These are phyloP conservation scores for Medicago ruthenica DNA, from an alignment of 306 rosid genomes.

Conservation along the genomic window DNA sequence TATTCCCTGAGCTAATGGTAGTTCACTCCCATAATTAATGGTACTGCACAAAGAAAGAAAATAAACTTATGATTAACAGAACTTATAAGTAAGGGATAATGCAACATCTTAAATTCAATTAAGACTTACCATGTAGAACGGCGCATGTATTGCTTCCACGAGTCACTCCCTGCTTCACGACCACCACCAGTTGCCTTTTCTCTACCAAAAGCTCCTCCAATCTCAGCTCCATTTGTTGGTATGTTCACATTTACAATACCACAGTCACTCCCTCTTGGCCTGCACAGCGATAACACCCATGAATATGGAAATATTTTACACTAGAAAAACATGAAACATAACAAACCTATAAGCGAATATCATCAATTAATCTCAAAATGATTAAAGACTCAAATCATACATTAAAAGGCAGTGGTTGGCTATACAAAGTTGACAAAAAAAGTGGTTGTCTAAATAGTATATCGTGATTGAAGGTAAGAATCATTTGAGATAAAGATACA, in stretches of 20 bases:
- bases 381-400: no score
- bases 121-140: conserved; percentile 86
- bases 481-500: no score
- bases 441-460: no score
- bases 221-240: conserved; percentile 98
- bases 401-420: no score
- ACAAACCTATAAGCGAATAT: no score
- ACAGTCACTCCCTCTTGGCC: conserved; percentile 95
- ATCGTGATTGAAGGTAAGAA: no score
- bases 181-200: conserved; percentile 99
- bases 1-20: conserved; percentile 97
- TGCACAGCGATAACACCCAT: conserved; percentile 48
- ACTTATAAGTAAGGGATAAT: conserved; percentile 3
- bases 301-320: no score
- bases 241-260: conserved; percentile 96
- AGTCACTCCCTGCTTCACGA: conserved; percentile 99
- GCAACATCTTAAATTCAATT: conserved; percentile 13
- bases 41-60: conserved; percentile 60
- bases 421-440: no score
- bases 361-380: no score
- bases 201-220: conserved; percentile 99
- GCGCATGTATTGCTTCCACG: conserved; percentile 99
- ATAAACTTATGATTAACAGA: conserved; percentile 24
- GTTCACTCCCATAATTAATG: conserved; percentile 88
- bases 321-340: no score